Percentiles rank a stretch among this genome's conserved stretches.
These are phyloP conservation scores for Wickerhamiella galacta DNA, from an alignment of 805 yeast species.

Conservation along the genomic window DNA sequence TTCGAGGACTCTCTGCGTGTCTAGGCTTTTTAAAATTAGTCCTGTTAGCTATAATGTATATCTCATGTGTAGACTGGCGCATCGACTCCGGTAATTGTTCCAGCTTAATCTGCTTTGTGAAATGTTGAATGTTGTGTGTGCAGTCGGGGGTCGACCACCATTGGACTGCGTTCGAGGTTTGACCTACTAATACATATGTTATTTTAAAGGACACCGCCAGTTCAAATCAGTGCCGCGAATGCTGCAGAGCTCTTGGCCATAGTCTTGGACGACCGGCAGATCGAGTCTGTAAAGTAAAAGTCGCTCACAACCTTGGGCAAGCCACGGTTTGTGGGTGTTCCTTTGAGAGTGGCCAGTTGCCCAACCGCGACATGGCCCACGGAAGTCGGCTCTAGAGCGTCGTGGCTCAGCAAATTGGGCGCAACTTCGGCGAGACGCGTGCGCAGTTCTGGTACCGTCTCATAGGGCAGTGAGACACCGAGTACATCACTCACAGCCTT, in stretches of 20 bases:
- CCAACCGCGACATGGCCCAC: conserved; percentile 35
- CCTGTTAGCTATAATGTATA: conserved; percentile 1
- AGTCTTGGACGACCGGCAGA: conserved; percentile 73
- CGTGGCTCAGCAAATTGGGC: conserved; percentile 65
- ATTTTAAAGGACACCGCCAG: no score
- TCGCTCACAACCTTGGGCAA: conserved; percentile 60
- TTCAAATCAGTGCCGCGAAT: no score
- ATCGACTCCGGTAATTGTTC: no score
- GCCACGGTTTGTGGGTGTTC: conserved; percentile 29
- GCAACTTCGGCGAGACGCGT: conserved; percentile 58
- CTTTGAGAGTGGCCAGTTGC: conserved; percentile 21
- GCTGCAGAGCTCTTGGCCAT: conserved; percentile 72
- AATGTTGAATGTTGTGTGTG: no score
- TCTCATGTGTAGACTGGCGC: no score
- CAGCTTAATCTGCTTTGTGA: no score
- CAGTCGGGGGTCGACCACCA: no score
- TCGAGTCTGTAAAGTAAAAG: conserved; percentile 78
- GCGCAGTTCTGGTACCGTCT: conserved; percentile 51
- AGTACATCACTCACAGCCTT: conserved; percentile 71
- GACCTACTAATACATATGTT: no score
- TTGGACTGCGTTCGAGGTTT: no score
- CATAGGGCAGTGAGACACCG: conserved; percentile 56
- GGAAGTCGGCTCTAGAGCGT: conserved; percentile 53
- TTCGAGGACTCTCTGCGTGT: conserved; percentile 25
- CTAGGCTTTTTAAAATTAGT: conserved; percentile 16